phyloP scores from a whole-genome alignment of 345 rosid genomes.

The Dipteronia sinensis region DNA sequence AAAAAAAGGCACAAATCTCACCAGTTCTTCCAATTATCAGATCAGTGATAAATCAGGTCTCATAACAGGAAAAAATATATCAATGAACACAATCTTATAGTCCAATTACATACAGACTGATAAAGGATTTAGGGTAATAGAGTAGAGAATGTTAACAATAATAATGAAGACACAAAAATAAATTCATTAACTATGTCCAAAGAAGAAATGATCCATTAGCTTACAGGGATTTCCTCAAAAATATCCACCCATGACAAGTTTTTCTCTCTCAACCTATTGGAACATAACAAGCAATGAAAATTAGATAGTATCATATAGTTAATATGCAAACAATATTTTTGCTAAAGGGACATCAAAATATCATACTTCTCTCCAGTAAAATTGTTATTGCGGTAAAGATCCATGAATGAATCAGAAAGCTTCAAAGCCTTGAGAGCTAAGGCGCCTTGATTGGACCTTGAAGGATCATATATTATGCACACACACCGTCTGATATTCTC shows the following conservation, averaged over 20 bases:
- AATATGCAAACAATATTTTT: conserved; percentile 10
- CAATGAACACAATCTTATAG: background rate
- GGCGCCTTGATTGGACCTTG: conserved; percentile 85
- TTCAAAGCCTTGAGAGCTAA: conserved; percentile 96
- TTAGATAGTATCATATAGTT: conserved; percentile 13
- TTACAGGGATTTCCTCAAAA: conserved; percentile 99
- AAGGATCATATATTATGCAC: conserved; percentile 97
- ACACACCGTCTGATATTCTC: conserved; percentile 96
- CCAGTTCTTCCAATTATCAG: background rate
- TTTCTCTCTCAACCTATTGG: conserved; percentile 89
- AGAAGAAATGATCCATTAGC: conserved; percentile 29
- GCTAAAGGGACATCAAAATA: background rate
- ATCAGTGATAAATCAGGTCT: background rate
- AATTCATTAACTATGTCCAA: background rate
- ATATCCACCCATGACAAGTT: conserved; percentile 99
- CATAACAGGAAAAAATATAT: background rate
- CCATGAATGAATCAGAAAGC: conserved; percentile 98
- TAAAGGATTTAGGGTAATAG: no score
- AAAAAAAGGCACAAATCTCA: background rate
- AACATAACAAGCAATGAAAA: conserved; percentile 10
- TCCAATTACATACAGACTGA: background rate
- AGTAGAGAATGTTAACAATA: background rate
- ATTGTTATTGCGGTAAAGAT: conserved; percentile 69
- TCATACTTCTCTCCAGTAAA: conserved; percentile 96
- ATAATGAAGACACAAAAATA: background rate